Evolutionary conservation across 2,329 filamentous ascomycete genomes (phyloP), one percentile per base, ranked within the genome.

Genomic region (Fusarium pseudonygamai): DNA sequence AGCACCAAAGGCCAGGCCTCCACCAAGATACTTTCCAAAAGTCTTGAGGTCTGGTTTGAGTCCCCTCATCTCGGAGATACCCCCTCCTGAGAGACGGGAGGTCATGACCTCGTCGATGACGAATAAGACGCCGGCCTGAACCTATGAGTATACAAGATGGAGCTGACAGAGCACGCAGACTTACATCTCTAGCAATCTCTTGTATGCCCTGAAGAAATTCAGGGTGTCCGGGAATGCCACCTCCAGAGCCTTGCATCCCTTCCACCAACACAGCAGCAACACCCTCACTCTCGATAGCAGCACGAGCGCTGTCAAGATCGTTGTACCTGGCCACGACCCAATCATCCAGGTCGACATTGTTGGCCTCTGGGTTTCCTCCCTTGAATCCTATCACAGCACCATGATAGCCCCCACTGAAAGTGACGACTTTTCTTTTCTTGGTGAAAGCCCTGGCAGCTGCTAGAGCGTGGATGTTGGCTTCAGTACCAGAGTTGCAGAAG

Each of bases 101-200:
- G 91, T 93, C 87, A 93, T 91, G 11, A 93, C 91, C 80, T 94
- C 92, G 78, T 94, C 92, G 20, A 93, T 82, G 40, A 94, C 89
- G 71, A 94, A 86, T 2, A 93, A 65, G 0, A 88, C 88, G 4
- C 87, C 87, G 1, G 83, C 80, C 76, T 85, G 24, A 18, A 20
- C 30, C 24, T 20, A 47, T 74, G 28, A 71, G 37, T 22, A 24
- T 30, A 16, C 20, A 20, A 34, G 8, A 42, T 14, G 22, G 18
- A 22, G 24, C 30, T 9, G 9, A 7, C 22, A 26, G n/a, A 24
- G 37, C 22, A 40, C 18, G 14, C 16, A 24, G 14, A 62, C 72
- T 71, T 47, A 78, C 79, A 59, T 83, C 80, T 36, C 80, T 82
- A 3, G 89, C 86, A 11, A 84, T 81, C 1, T 83, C 78, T 49